These are phyloP conservation scores for Aciculoconidium aculeatum DNA, from an alignment of 805 yeast species.

Conservation along the genomic window DNA sequence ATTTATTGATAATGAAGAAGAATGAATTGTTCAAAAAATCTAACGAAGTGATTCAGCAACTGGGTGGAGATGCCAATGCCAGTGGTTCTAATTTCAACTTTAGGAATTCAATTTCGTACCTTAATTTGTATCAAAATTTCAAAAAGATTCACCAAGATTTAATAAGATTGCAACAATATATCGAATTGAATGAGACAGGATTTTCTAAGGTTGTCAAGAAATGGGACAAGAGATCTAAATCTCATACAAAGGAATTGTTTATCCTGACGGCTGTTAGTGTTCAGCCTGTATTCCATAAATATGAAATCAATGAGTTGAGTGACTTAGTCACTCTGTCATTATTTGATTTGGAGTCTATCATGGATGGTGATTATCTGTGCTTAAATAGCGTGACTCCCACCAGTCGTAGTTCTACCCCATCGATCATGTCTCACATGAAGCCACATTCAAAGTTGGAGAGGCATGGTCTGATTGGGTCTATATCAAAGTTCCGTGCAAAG, in stretches of 20 bases:
- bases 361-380: slow-evolving; percentile 40
- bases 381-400: slow-evolving; percentile 10
- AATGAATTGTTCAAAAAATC: slow-evolving; percentile 37
- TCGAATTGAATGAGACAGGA: slow-evolving; percentile 92
- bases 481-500: slow-evolving; percentile 9
- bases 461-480: slow-evolving; percentile 8
- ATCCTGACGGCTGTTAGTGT: slow-evolving; percentile 89
- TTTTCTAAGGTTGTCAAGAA: slow-evolving; percentile 92
- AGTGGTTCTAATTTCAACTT: slow-evolving; percentile 26
- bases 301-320: slow-evolving; percentile 76
- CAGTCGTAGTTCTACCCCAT: slow-evolving; percentile 1
- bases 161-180: slow-evolving; percentile 84
- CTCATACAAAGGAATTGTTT: slow-evolving; percentile 89
- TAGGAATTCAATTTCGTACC: slow-evolving; percentile 69
- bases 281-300: slow-evolving; percentile 92
- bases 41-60: slow-evolving; percentile 6
- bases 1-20: slow-evolving; percentile 70
- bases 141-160: slow-evolving; percentile 85
- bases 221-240: slow-evolving; percentile 96
- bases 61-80: slow-evolving; percentile 3
- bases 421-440: slow-evolving; percentile 2
- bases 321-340: slow-evolving; percentile 65
- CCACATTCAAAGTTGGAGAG: slow-evolving; percentile 2
- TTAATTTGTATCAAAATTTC: slow-evolving; percentile 81
- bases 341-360: slow-evolving; percentile 63